A percentile compares a stretch with the other conserved stretches of the same genome.
phyloP scores from a whole-genome alignment of 331 rosid genomes.

The Acacia pycnantha region DNA sequence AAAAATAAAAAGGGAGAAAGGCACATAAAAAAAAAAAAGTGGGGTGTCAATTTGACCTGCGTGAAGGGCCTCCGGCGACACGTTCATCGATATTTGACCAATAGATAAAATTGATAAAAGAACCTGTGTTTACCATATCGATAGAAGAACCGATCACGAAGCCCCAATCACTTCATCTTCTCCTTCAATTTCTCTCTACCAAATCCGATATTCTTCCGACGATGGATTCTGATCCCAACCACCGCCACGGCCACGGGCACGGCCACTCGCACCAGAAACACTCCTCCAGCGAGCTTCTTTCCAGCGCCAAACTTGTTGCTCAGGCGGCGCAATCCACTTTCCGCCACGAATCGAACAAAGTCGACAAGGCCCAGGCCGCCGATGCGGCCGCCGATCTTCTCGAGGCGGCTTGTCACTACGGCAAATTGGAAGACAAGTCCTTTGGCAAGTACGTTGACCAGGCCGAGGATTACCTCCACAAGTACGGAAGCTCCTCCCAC shows the following conservation, averaged over 20 bases:
- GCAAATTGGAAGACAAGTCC: conserved; percentile 52
- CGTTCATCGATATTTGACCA: too few species aligned
- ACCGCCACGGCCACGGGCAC: conserved; percentile 1
- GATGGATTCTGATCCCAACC: neutral
- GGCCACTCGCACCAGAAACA: conserved; percentile 23
- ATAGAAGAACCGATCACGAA: neutral
- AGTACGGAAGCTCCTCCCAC: neutral
- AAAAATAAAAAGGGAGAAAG: too few species aligned
- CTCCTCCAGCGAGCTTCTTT: conserved; percentile 46
- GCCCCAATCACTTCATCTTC: too few species aligned
- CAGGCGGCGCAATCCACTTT: conserved; percentile 46
- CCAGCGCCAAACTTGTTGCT: conserved; percentile 61
- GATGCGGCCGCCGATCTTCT: conserved; percentile 65
- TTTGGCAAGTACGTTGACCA: conserved; percentile 46
- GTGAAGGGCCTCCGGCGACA: too few species aligned
- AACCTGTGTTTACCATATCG: too few species aligned
- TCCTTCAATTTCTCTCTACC: neutral
- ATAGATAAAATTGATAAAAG: too few species aligned
- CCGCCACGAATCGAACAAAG: conserved; percentile 27
- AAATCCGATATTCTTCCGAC: neutral
- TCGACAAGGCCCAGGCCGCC: conserved; percentile 61
- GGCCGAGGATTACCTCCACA: conserved; percentile 58
- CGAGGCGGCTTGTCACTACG: conserved; percentile 56
- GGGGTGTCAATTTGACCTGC: too few species aligned
- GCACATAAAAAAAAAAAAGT: too few species aligned